phyloP scores from a whole-genome alignment of 2,329 filamentous ascomycete species.

The Fusarium armeniacum region DNA sequence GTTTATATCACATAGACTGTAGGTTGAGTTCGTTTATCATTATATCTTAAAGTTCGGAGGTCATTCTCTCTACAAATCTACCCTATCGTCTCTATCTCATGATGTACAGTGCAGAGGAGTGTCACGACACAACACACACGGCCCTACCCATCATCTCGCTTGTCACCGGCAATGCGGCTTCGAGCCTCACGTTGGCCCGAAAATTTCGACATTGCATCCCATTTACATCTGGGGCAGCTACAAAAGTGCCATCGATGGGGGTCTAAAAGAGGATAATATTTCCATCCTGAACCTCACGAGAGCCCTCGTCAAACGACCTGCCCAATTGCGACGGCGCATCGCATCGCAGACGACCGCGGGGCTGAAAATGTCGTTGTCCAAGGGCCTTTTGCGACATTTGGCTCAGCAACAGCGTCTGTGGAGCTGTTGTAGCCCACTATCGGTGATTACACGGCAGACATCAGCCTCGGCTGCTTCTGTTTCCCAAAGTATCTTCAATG shows the following conservation, averaged over 20 bases:
- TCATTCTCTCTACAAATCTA: not conserved
- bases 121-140: conserved; percentile 40
- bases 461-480: conserved; percentile 17
- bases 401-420: conserved; percentile 45
- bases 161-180: conserved; percentile 45
- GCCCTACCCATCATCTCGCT: conserved; percentile 43
- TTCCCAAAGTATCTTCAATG: conserved; percentile 14
- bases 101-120: conserved; percentile 33
- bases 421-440: conserved; percentile 44
- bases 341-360: conserved; percentile 34
- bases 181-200: conserved; percentile 38
- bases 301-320: conserved; percentile 39
- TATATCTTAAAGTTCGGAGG: too few species aligned
- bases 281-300: conserved; percentile 30
- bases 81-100: conserved; percentile 25
- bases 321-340: conserved; percentile 45
- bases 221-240: conserved; percentile 34
- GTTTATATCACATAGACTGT: too few species aligned
- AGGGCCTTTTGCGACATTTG: conserved; percentile 51
- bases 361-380: conserved; percentile 49
- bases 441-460: conserved; percentile 41
- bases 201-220: conserved; percentile 43
- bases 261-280: conserved; percentile 35
- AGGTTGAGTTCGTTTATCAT: too few species aligned
- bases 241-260: conserved; percentile 50